Evolutionary conservation across 441 rosid species (phyloP).

Genomic region (Croton laevigatus): DNA sequence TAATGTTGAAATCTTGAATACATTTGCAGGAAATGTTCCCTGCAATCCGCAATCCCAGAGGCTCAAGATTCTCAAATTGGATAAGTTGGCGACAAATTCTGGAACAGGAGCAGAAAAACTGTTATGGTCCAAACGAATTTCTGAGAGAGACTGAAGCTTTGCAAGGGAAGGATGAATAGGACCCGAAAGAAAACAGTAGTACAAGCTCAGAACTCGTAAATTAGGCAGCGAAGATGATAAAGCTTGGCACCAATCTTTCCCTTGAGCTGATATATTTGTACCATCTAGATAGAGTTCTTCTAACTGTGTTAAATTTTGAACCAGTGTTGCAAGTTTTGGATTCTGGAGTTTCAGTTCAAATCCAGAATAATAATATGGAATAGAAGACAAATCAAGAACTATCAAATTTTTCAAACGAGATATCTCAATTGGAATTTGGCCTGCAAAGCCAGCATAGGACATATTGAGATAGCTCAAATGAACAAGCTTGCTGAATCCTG

Average conservation of each 20-base stretch:
- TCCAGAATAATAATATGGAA: not conserved
- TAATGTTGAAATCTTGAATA: slow-evolving; percentile 29
- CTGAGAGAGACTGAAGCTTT: slow-evolving; percentile 5
- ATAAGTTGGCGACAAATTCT: slow-evolving; percentile 25
- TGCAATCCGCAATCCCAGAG: slow-evolving; percentile 17
- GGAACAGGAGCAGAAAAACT: no score
- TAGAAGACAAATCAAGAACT: slow-evolving; percentile 36
- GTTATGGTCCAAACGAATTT: no score
- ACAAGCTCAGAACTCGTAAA: slow-evolving; percentile 44
- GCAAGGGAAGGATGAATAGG: slow-evolving; percentile 34
- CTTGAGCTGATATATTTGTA: slow-evolving; percentile 30
- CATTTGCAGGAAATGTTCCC: slow-evolving; percentile 30
- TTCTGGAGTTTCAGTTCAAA: slow-evolving; percentile 23
- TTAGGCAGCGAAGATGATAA: slow-evolving; percentile 36
- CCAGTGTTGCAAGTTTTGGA: slow-evolving; percentile 30
- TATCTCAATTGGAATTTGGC: slow-evolving; percentile 25
- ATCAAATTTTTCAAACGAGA: slow-evolving; percentile 26
- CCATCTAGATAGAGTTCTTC: slow-evolving; percentile 42
- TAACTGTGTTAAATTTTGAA: slow-evolving; percentile 29
- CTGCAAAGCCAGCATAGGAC: slow-evolving; percentile 24
- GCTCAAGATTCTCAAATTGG: slow-evolving; percentile 23
- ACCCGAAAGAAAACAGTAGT: slow-evolving; percentile 41
- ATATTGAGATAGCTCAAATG: slow-evolving; percentile 19
- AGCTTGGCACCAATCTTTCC: slow-evolving; percentile 35
- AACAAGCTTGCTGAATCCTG: slow-evolving; percentile 12